phyloP scores from a whole-genome alignment of 768 basidiomycete species.

The Pleurotus tuoliensis region DNA sequence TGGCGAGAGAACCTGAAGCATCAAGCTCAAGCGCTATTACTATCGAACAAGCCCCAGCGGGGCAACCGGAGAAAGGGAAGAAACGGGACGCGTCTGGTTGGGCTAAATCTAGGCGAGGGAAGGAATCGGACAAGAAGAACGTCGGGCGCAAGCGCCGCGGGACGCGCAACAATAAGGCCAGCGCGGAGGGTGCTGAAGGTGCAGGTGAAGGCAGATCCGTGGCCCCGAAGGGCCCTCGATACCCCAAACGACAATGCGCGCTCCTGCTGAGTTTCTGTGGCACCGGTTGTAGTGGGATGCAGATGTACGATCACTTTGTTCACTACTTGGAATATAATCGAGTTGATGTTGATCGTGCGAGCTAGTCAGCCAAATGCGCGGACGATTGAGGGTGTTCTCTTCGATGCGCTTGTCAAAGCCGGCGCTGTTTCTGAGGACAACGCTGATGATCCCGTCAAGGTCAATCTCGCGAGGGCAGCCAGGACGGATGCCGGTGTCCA shows the following conservation, averaged over 20 bases:
- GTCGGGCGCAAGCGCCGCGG: slow-evolving; percentile 39
- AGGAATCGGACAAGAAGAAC: slow-evolving; percentile 34
- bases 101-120: slow-evolving; percentile 28
- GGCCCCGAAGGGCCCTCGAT: slow-evolving; percentile 45
- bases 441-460: slow-evolving; percentile 85
- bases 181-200: slow-evolving; percentile 17
- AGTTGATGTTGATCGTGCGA: background rate
- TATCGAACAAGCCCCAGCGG: too few relatives aligned
- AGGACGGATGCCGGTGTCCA: slow-evolving; percentile 97
- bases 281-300: slow-evolving; percentile 91
- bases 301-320: slow-evolving; percentile 63
- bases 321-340: background rate
- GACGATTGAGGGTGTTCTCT: slow-evolving; percentile 90
- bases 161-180: slow-evolving; percentile 32
- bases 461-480: slow-evolving; percentile 82
- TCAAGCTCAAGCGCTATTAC: too few relatives aligned
- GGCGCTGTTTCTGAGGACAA: slow-evolving; percentile 97
- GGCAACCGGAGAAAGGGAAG: background rate
- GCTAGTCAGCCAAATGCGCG: slow-evolving; percentile 66
- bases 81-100: slow-evolving; percentile 12
- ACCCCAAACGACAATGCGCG: slow-evolving; percentile 84
- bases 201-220: background rate
- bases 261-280: slow-evolving; percentile 90
- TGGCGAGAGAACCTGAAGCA: too few relatives aligned
- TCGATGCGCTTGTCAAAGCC: slow-evolving; percentile 81